Evolutionary conservation across 148 eudicot genomes (phyloP).

Genomic region (Rhododendron kiyosumense): DNA sequence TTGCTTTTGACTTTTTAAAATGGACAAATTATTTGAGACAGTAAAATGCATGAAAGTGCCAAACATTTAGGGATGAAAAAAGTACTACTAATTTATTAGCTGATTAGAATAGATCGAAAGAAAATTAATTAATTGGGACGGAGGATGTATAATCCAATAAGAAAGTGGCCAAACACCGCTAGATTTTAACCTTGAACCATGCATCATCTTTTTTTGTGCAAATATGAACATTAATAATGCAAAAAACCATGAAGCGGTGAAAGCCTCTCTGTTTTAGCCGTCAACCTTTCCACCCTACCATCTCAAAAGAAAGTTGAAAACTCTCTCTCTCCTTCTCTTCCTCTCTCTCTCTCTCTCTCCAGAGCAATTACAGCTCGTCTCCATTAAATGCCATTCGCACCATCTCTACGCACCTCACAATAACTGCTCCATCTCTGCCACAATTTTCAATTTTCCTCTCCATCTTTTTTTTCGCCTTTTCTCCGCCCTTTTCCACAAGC

Average conservation of each 20-base stretch:
- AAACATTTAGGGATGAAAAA: too few relatives aligned
- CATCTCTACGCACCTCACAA: slow-evolving; percentile 12
- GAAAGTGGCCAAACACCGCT: not conserved
- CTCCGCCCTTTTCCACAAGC: slow-evolving; percentile 6
- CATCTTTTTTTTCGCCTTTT: slow-evolving; percentile 9
- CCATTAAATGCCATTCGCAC: slow-evolving; percentile 9
- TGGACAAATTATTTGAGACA: too few relatives aligned
- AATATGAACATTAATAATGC: not conserved
- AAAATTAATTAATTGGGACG: too few relatives aligned
- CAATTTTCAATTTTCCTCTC: slow-evolving; percentile 6
- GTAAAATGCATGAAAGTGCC: too few relatives aligned
- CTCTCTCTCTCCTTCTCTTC: not conserved
- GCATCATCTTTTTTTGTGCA: not conserved
- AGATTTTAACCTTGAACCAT: not conserved
- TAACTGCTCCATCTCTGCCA: slow-evolving; percentile 9
- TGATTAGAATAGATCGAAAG: too few relatives aligned
- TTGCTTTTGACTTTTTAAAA: too few relatives aligned
- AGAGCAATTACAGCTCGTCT: slow-evolving; percentile 9
- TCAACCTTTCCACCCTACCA: slow-evolving; percentile 10
- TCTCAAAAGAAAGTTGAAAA: not conserved
- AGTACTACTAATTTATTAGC: too few relatives aligned
- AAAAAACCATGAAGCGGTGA: not conserved
- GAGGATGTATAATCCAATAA: not conserved
- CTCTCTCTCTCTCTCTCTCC: not conserved
- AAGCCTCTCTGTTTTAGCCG: not conserved